Base-by-base conservation (phyloP, 352 stramenopile genomes). In the Globisporangium barbulae region DNA sequence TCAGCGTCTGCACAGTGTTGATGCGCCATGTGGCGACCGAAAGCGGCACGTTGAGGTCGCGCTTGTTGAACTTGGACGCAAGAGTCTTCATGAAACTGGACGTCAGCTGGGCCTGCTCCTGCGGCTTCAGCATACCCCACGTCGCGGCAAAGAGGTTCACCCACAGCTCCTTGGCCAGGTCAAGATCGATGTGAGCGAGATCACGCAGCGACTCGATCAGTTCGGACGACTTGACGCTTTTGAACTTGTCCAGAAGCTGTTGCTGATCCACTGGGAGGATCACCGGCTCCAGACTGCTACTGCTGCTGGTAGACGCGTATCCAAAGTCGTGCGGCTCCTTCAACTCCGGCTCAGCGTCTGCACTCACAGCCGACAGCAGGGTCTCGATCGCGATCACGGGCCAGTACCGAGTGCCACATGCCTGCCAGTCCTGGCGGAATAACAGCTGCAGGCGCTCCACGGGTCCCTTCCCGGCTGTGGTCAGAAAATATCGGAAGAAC, bases 51-150 rank as follows among this genome's bases (percentile, higher is more conserved):
- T 90, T 86, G 0, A 97, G 67, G 53, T 97, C 85, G 21, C 88
- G 85, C 47, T 93, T 91, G 65, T 95, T 92, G 73, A 94, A 96
- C 64, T 93, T 93, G 33, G 84, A 93, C 49, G 89, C 88, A 10
- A 97, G 61, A 50, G 91, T 81, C 63, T 90, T 93, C 53, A 89
- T 68, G 31, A 96, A 58, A 62, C 84, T 83, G 9, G 78, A 59
- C 9, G 81, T 78, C 45, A 89, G 65, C 15, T 89, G 77, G 1
- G 66, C 64, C 67, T 93, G 83, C 12, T 91, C 80, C 5, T 64
- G 61, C n/a, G 70, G 47, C 45, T 72, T 63, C 7, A 93, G 52
- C 22, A 86, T 62, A 10, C 53, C 33, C 85, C 85, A 93, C 10
- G 74, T 68, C n/a, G 76, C 76, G 17, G 59, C 71, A 33, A 95